Conservation (phyloP, 1,284 basidiomycete species). For the Malassezia obtusa region DNA sequence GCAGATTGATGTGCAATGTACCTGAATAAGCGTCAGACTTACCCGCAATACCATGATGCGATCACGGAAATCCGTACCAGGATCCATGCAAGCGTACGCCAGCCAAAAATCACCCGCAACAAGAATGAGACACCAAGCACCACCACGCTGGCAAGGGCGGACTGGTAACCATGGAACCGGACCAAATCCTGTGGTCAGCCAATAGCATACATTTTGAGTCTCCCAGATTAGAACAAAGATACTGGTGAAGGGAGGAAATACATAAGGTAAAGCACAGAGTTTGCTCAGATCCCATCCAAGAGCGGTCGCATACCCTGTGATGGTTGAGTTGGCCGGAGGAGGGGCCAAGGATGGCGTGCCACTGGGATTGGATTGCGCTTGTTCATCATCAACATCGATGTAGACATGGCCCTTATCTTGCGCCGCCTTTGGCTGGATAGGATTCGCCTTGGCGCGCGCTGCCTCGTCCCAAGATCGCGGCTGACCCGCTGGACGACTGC, state of each 20-base stretch:
- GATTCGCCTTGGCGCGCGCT: constrained; percentile 7
- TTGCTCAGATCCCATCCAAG: constrained; percentile 14
- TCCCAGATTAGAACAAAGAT: constrained; percentile 22
- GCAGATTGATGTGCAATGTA: constrained; percentile 17
- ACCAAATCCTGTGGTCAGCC: constrained; percentile 19
- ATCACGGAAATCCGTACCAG: not conserved
- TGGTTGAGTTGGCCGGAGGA: constrained; percentile 8
- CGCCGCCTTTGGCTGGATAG: not conserved
- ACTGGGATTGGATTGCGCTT: not conserved
- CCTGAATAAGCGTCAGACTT: constrained; percentile 19
- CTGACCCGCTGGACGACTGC: not conserved
- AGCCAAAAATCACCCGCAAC: constrained; percentile 8
- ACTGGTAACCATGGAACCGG: constrained; percentile 31
- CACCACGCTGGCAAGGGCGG: constrained; percentile 19
- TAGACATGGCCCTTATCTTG: constrained; percentile 4
- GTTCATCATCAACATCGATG: constrained; percentile 4
- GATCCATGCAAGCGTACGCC: not conserved
- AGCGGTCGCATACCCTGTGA: constrained; percentile 16
- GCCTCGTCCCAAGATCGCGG: constrained; percentile 16
- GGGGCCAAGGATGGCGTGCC: not conserved
- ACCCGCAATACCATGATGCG: constrained; percentile 20
- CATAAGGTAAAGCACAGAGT: constrained; percentile 5
- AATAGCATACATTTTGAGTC: constrained; percentile 21
- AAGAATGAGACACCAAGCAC: constrained; percentile 17
- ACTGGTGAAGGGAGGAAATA: constrained; percentile 22